Evolutionary conservation across 2,329 filamentous ascomycete species (phyloP).

Genomic region (Hypoxylon sp.): DNA sequence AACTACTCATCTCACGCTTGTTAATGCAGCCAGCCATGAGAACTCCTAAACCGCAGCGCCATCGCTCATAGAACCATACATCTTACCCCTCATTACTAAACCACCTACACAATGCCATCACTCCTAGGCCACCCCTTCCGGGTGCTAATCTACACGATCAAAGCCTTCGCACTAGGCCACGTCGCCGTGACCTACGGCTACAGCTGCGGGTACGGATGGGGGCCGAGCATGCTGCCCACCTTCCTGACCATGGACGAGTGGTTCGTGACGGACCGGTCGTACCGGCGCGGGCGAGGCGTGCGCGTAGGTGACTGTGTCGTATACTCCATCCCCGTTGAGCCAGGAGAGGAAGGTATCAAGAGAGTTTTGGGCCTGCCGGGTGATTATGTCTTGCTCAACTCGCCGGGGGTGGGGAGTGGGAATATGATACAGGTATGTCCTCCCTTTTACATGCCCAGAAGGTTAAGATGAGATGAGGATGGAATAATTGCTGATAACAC

Average conservation of each 20-base stretch:
- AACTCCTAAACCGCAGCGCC: neutral
- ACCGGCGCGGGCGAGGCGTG: constrained; percentile 74
- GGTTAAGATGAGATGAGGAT: neutral
- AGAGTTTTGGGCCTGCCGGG: constrained; percentile 82
- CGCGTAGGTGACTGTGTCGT: constrained; percentile 86
- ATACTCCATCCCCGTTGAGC: constrained; percentile 79
- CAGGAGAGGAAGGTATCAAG: constrained; percentile 76
- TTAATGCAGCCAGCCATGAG: neutral
- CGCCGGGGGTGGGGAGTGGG: constrained; percentile 64
- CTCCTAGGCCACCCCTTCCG: constrained; percentile 56
- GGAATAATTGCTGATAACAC: constrained; percentile 1
- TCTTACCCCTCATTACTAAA: constrained; percentile 9
- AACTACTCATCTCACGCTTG: neutral
- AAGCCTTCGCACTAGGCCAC: constrained; percentile 63
- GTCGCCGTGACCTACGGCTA: constrained; percentile 72
- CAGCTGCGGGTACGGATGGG: constrained; percentile 70
- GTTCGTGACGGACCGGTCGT: constrained; percentile 75
- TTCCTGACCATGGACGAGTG: constrained; percentile 76
- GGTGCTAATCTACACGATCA: constrained; percentile 60
- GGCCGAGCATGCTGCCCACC: constrained; percentile 92
- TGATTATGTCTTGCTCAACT: constrained; percentile 78
- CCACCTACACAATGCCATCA: constrained; percentile 31
- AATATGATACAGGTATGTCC: constrained; percentile 74
- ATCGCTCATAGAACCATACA: constrained; percentile 1
- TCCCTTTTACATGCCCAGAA: neutral